Evolutionary conservation across 768 basidiomycete species (phyloP).

Genomic region (Lactarius psammicola): DNA sequence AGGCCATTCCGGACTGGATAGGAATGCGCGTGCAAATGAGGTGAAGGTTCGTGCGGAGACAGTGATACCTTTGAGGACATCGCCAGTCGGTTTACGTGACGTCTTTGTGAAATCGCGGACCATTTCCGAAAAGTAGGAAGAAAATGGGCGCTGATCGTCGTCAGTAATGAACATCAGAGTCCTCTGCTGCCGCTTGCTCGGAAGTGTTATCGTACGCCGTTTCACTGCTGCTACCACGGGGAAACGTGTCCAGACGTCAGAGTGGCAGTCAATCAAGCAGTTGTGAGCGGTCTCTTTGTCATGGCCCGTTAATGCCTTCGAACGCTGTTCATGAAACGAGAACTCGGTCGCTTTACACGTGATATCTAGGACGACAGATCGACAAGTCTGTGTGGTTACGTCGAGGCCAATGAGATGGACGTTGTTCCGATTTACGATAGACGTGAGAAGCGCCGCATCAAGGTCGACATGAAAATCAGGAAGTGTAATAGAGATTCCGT

Average conservation of each 20-base stretch:
- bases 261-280: constrained; percentile 20
- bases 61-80: constrained; percentile 40
- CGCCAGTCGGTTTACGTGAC: constrained; percentile 53
- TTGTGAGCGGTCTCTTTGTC: constrained; percentile 42
- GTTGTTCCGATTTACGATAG: constrained; percentile 44
- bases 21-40: constrained; percentile 30
- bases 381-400: constrained; percentile 34
- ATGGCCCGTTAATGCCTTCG: constrained; percentile 26
- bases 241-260: constrained; percentile 19
- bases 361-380: constrained; percentile 50
- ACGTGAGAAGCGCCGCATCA: constrained; percentile 41
- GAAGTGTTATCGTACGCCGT: constrained; percentile 15
- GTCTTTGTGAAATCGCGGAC: constrained; percentile 46
- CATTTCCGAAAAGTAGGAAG: constrained; percentile 45
- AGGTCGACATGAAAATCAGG: constrained; percentile 30
- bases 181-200: constrained; percentile 34
- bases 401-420: constrained; percentile 48
- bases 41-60: constrained; percentile 38
- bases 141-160: constrained; percentile 38
- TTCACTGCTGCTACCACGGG: constrained; percentile 18
- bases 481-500: constrained; percentile 44
- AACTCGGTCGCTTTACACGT: constrained; percentile 57
- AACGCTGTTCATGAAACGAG: constrained; percentile 48
- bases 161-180: constrained; percentile 47
- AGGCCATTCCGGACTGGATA: constrained; percentile 19